Evolutionary conservation across 108 stramenopile genomes (phyloP).

Genomic region (Fistulifera pelliculosa): DNA sequence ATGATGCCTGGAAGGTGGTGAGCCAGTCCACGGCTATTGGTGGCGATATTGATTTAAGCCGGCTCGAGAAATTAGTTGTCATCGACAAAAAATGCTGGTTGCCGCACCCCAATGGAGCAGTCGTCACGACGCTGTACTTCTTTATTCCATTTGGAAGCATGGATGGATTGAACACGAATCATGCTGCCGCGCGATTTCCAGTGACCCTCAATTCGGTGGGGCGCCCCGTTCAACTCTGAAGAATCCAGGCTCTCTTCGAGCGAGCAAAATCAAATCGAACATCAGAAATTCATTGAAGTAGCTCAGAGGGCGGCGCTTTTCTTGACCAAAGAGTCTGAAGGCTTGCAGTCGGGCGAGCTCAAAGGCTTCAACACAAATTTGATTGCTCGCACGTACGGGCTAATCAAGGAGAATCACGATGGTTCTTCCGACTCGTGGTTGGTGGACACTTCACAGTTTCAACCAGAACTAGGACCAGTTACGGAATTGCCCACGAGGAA

Average conservation of each 20-base stretch:
- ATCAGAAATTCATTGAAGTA: not conserved
- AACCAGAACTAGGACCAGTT: constrained; percentile 8
- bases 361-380: constrained; percentile 37
- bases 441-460: not conserved
- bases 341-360: constrained; percentile 4
- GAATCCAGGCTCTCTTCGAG: not conserved
- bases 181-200: constrained; percentile 30
- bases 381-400: constrained; percentile 32
- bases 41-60: not conserved
- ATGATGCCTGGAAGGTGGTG: not conserved
- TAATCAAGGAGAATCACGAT: constrained; percentile 11
- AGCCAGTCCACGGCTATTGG: too few species aligned
- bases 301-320: not conserved
- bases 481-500: constrained; percentile 65
- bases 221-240: constrained; percentile 44
- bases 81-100: constrained; percentile 23
- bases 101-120: constrained; percentile 74
- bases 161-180: constrained; percentile 69
- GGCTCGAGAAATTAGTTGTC: not conserved
- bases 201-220: constrained; percentile 62
- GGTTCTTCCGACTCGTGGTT: constrained; percentile 2
- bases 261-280: not conserved
- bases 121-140: constrained; percentile 59
- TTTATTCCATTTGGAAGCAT: constrained; percentile 62
- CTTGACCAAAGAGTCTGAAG: not conserved